A percentile compares a stretch with the other conserved stretches of the same genome.
These are phyloP conservation scores for Neodidymelliopsis sp. DNA, from an alignment of 2,329 filamentous ascomycete genomes.

Conservation along the genomic window DNA sequence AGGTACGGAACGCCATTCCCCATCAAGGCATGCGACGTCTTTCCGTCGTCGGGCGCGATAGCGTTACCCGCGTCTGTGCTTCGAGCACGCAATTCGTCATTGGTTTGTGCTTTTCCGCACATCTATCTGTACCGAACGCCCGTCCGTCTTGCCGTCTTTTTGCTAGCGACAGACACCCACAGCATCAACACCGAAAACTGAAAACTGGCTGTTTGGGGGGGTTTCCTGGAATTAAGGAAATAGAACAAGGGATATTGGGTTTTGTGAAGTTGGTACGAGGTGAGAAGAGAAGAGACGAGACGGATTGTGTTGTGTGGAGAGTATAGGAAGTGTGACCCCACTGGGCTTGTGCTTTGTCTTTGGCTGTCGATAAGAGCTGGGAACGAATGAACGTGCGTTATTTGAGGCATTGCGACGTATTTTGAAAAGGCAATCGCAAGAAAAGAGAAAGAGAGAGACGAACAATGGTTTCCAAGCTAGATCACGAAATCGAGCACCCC, in stretches of 20 bases:
- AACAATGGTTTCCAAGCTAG: constrained; percentile 38
- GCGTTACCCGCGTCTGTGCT: constrained; percentile 18
- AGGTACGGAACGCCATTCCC: constrained; percentile 6
- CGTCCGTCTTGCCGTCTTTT: too few relatives aligned
- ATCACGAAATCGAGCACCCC: constrained; percentile 50
- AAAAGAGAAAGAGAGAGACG: constrained; percentile 10
- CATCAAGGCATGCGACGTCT: constrained; percentile 8
- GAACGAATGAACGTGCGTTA: too few relatives aligned
- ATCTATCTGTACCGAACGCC: too few relatives aligned
- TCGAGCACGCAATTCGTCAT: constrained; percentile 20
- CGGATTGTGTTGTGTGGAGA: too few relatives aligned
- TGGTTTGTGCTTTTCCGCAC: constrained; percentile 15
- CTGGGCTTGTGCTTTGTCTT: constrained; percentile 7
- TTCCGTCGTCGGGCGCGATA: constrained; percentile 10
- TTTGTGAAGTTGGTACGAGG: background rate
- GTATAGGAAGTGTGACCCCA: too few relatives aligned
- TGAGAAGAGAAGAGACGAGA: background rate
- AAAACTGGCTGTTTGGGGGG: too few relatives aligned
- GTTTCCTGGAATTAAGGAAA: too few relatives aligned
- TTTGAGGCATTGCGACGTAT: constrained; percentile 6
- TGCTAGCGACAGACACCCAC: too few relatives aligned
- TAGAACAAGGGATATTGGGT: too few relatives aligned
- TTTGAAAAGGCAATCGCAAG: background rate
- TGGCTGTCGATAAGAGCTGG: constrained; percentile 8
- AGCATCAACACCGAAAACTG: too few relatives aligned